Percentiles rank a stretch among this genome's conserved stretches.
These are phyloP conservation scores for Camellia japonica DNA, from an alignment of 148 eudicot genomes.

Conservation along the genomic window DNA sequence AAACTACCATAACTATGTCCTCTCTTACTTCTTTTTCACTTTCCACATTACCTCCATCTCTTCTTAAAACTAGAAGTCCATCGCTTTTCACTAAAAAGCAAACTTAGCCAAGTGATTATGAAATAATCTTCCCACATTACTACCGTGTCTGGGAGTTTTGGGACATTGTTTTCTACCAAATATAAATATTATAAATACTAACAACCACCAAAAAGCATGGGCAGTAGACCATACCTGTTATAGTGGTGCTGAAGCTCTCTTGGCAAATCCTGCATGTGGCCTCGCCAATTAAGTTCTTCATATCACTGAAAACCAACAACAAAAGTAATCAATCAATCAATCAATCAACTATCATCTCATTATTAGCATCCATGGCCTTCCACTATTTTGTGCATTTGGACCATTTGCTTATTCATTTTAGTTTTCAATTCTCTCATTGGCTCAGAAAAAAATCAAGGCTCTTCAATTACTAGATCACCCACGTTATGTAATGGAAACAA, in stretches of 20 bases:
- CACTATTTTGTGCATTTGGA: not conserved
- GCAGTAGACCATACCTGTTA: conserved; percentile 37
- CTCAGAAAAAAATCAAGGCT: not conserved
- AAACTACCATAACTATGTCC: not conserved
- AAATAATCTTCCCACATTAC: not conserved
- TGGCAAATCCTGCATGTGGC: conserved; percentile 69
- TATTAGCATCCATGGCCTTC: conserved; percentile 2
- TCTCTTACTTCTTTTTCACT: not conserved
- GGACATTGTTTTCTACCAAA: not conserved
- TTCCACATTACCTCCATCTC: not conserved
- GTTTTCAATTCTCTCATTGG: not conserved
- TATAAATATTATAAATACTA: not conserved
- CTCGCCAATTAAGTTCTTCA: conserved; percentile 76
- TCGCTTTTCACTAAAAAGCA: not conserved
- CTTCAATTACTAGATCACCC: not conserved
- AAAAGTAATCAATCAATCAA: not conserved
- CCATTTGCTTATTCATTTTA: not conserved
- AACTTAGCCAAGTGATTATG: not conserved
- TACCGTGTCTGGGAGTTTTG: not conserved
- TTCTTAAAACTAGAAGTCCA: not conserved
- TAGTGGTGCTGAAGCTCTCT: conserved; percentile 73
- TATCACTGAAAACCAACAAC: conserved; percentile 44
- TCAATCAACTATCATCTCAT: not conserved
- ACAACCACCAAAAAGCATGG: not conserved
- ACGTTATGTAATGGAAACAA: not conserved